Evolutionary conservation across 805 yeast species (phyloP).

Genomic region (Starmerella khaoyaiensis): DNA sequence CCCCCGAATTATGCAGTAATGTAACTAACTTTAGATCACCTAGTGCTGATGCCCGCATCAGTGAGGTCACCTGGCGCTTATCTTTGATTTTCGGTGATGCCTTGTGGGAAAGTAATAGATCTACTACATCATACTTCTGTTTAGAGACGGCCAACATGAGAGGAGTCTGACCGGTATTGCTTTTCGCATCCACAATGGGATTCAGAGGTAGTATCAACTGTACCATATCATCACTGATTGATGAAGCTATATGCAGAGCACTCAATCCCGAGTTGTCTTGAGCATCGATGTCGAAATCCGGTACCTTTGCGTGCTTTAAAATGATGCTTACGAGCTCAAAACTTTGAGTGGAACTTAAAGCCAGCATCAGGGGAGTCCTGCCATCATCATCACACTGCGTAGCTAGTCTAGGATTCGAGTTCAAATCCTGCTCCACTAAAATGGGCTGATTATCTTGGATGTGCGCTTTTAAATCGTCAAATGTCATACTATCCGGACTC

Average conservation of each 20-base stretch:
- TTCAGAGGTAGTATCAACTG: constrained; percentile 35
- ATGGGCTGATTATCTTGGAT: constrained; percentile 7
- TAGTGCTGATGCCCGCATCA: constrained; percentile 72
- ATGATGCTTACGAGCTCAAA: constrained; percentile 39
- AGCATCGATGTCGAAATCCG: constrained; percentile 49
- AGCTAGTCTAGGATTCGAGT: constrained; percentile 5
- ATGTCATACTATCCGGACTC: no score
- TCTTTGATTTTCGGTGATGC: constrained; percentile 60
- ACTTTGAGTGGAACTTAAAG: constrained; percentile 47
- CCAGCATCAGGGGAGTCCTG: constrained; percentile 82
- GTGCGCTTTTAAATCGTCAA: constrained; percentile 10
- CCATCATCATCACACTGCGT: constrained; percentile 48
- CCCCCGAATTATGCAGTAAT: constrained; percentile 40
- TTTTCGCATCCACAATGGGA: constrained; percentile 42
- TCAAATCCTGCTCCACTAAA: constrained; percentile 4
- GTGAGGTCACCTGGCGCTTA: constrained; percentile 46
- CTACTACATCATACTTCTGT: constrained; percentile 42
- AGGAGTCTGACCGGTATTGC: constrained; percentile 53
- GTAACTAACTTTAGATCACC: constrained; percentile 52
- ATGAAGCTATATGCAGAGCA: constrained; percentile 68
- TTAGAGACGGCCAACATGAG: constrained; percentile 69
- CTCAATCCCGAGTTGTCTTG: constrained; percentile 78
- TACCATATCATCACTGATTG: constrained; percentile 55
- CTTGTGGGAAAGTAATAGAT: constrained; percentile 41
- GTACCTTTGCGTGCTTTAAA: constrained; percentile 27